phyloP scores from a whole-genome alignment of 2,329 filamentous ascomycete genomes.

The Microsporum audouinii region DNA sequence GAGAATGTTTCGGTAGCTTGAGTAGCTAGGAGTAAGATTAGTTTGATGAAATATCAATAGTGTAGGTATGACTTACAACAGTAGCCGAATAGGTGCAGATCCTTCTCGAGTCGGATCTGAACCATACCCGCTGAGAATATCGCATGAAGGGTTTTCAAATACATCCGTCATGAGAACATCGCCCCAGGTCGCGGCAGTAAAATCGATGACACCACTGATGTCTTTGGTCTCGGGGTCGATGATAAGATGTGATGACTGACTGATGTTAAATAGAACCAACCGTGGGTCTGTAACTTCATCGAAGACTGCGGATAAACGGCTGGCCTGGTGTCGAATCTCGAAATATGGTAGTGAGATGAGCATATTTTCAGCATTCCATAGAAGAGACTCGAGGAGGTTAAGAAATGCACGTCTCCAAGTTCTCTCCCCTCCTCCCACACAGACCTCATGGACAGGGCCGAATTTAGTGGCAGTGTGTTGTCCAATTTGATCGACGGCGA shows the following conservation, averaged over 20 bases:
- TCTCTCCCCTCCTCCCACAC: constrained; percentile 33
- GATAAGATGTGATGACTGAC: constrained; percentile 40
- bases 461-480: constrained; percentile 39
- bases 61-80: constrained; percentile 21
- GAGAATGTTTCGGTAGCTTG: constrained; percentile 29
- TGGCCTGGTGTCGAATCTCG: constrained; percentile 41
- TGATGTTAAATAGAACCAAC: constrained; percentile 42
- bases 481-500: constrained; percentile 32
- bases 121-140: constrained; percentile 29
- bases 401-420: constrained; percentile 46
- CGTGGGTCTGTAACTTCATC: constrained; percentile 41
- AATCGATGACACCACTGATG: constrained; percentile 42
- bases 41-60: constrained; percentile 8
- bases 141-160: constrained; percentile 30
- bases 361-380: constrained; percentile 49
- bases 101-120: constrained; percentile 17
- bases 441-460: constrained; percentile 40
- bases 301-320: constrained; percentile 34
- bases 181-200: constrained; percentile 45
- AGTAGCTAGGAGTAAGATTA: constrained; percentile 23
- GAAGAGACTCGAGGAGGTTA: constrained; percentile 40
- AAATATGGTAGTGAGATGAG: constrained; percentile 47
- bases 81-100: constrained; percentile 22
- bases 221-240: constrained; percentile 39
- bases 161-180: constrained; percentile 45